Evolutionary conservation across 306 rosid species (phyloP).

Genomic region (Pyrus betulifolia): DNA sequence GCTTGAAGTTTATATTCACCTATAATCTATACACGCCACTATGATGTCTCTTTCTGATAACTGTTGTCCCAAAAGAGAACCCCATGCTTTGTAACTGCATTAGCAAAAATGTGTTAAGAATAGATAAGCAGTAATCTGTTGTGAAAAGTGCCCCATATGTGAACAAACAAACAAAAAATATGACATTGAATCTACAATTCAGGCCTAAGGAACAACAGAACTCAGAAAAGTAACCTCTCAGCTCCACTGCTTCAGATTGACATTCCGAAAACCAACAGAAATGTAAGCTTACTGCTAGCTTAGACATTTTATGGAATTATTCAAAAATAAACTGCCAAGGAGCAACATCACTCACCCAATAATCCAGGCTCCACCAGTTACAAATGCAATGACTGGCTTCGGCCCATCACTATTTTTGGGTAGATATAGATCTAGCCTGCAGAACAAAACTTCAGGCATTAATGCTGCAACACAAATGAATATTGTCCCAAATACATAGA

Average conservation of each 20-base stretch:
- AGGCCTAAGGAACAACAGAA: neutral
- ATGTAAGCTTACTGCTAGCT: neutral
- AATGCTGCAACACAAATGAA: slow-evolving; percentile 9
- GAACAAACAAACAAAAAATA: slow-evolving; percentile 1
- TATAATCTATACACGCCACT: slow-evolving; percentile 93
- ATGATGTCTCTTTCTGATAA: slow-evolving; percentile 84
- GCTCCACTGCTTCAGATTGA: neutral
- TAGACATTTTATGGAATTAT: neutral
- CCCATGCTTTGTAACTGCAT: slow-evolving; percentile 93
- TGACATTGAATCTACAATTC: neutral
- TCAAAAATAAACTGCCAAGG: slow-evolving; percentile 3
- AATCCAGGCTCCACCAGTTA: slow-evolving; percentile 98
- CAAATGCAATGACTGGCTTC: slow-evolving; percentile 83
- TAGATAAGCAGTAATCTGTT: neutral
- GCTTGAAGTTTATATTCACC: slow-evolving; percentile 32
- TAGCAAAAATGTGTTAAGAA: neutral
- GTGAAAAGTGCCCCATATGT: neutral
- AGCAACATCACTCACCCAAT: slow-evolving; percentile 61
- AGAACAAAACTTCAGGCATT: slow-evolving; percentile 18
- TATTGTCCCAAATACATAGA: neutral
- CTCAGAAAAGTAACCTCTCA: neutral
- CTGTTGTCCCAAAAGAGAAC: slow-evolving; percentile 83
- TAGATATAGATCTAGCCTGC: slow-evolving; percentile 80
- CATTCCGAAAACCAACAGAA: neutral
- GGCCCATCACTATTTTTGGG: slow-evolving; percentile 54